phyloP scores from a whole-genome alignment of 2,329 filamentous ascomycete species.

The Rhynchosporium agropyri region DNA sequence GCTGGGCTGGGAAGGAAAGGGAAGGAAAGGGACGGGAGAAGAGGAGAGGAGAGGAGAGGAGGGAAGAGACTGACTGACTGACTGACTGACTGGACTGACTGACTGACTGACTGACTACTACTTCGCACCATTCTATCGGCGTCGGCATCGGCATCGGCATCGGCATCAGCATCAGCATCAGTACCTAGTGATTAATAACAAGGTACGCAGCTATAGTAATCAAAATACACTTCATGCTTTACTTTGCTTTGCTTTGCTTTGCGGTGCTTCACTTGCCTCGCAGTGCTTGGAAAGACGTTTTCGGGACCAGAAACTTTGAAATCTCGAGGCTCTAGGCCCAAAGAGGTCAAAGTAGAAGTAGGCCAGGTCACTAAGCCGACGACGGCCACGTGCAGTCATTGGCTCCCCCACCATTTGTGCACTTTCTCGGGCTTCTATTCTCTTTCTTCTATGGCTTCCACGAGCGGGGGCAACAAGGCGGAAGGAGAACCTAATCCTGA shows the following conservation, averaged over 20 bases:
- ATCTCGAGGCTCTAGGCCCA: slow-evolving; percentile 19
- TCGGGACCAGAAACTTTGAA: not conserved
- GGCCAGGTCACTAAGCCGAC: slow-evolving; percentile 15
- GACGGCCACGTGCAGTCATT: slow-evolving; percentile 17
- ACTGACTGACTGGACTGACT: no score
- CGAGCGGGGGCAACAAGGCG: slow-evolving; percentile 17
- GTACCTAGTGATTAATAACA: no score
- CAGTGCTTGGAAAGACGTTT: not conserved
- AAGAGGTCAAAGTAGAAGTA: slow-evolving; percentile 25
- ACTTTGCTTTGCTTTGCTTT: not conserved
- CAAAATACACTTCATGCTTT: not conserved
- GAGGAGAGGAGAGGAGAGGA: not conserved
- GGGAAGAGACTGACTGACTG: not conserved
- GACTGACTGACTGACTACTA: no score
- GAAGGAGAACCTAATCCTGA: no score
- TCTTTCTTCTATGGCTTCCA: slow-evolving; percentile 28
- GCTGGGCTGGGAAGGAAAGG: not conserved
- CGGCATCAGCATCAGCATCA: not conserved
- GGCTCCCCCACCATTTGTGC: slow-evolving; percentile 30
- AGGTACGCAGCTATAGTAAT: not conserved
- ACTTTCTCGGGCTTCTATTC: slow-evolving; percentile 27
- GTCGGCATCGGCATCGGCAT: not conserved
- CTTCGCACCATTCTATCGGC: no score
- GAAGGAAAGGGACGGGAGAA: not conserved
- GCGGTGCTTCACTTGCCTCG: not conserved